Evolutionary conservation across 1,139 yeast genomes (phyloP).

Genomic region (Meyerozyma athensensis): DNA sequence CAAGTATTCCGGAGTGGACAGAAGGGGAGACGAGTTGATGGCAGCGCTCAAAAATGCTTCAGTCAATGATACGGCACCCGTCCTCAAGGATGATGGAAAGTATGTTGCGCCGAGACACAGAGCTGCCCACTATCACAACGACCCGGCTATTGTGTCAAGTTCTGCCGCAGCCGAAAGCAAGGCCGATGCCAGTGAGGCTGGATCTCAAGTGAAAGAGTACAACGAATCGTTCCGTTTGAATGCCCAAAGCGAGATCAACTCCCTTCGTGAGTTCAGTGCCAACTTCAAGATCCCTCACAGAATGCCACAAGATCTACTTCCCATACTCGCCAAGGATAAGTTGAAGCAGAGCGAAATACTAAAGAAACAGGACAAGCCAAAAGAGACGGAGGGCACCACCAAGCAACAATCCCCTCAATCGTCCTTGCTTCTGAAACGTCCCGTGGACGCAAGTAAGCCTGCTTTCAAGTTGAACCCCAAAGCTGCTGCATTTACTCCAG

Average conservation of each 20-base stretch:
- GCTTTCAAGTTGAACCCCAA: constrained; percentile 68
- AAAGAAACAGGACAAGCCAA: constrained; percentile 32
- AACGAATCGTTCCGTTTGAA: constrained; percentile 44
- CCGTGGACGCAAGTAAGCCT: constrained; percentile 53
- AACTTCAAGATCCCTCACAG: constrained; percentile 74
- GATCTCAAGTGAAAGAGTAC: constrained; percentile 11
- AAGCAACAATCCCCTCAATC: constrained; percentile 4
- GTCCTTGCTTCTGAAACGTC: background rate
- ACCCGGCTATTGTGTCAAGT: constrained; percentile 72
- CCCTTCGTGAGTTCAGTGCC: constrained; percentile 79
- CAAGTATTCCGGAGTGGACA: constrained; percentile 85
- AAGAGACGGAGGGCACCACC: constrained; percentile 14
- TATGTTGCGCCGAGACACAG: constrained; percentile 66
- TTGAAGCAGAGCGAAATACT: constrained; percentile 58
- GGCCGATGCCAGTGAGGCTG: background rate
- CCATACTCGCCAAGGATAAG: constrained; percentile 68
- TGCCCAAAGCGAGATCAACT: constrained; percentile 67
- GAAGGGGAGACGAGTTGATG: constrained; percentile 60
- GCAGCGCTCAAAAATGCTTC: constrained; percentile 48
- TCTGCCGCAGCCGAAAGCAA: constrained; percentile 22
- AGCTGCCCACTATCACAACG: constrained; percentile 60
- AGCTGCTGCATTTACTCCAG: constrained; percentile 68
- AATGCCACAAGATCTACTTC: constrained; percentile 71
- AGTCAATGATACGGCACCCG: constrained; percentile 13
- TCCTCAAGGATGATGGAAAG: constrained; percentile 21